Evolutionary conservation across 768 basidiomycete species (phyloP).

Genomic region (Collybia sordida): DNA sequence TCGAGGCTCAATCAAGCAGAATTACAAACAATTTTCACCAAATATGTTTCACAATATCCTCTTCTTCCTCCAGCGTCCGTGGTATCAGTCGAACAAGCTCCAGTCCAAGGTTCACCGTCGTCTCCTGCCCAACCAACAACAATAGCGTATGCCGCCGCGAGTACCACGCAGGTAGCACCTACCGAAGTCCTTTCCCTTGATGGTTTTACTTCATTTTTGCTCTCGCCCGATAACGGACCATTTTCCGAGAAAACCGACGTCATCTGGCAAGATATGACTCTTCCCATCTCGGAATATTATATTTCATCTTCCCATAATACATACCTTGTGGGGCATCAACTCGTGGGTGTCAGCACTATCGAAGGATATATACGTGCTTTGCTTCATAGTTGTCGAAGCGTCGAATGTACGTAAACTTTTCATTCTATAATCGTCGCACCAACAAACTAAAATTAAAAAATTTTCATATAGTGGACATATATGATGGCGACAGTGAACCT

Average conservation of each 20-base stretch:
- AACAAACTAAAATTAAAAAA: not conserved
- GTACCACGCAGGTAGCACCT: too few species aligned
- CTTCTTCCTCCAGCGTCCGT: not conserved
- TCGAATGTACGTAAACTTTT: slow-evolving; percentile 66
- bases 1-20: slow-evolving; percentile 34
- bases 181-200: slow-evolving; percentile 49
- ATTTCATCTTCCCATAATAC: slow-evolving; percentile 93
- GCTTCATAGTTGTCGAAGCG: slow-evolving; percentile 86
- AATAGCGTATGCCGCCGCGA: not conserved
- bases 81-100: not conserved
- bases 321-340: slow-evolving; percentile 81
- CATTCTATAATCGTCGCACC: not conserved
- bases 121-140: slow-evolving; percentile 24
- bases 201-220: slow-evolving; percentile 75
- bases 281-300: slow-evolving; percentile 84
- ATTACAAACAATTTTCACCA: slow-evolving; percentile 36
- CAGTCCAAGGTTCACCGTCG: slow-evolving; percentile 6
- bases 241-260: slow-evolving; percentile 43
- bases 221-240: slow-evolving; percentile 74
- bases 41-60: slow-evolving; percentile 27
- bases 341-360: slow-evolving; percentile 87
- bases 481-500: slow-evolving; percentile 83
- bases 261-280: slow-evolving; percentile 83
- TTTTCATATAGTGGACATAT: slow-evolving; percentile 79
- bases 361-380: slow-evolving; percentile 93